These are phyloP conservation scores for Symmetrospora coprosmae DNA, from an alignment of 768 basidiomycete species.

Conservation along the genomic window DNA sequence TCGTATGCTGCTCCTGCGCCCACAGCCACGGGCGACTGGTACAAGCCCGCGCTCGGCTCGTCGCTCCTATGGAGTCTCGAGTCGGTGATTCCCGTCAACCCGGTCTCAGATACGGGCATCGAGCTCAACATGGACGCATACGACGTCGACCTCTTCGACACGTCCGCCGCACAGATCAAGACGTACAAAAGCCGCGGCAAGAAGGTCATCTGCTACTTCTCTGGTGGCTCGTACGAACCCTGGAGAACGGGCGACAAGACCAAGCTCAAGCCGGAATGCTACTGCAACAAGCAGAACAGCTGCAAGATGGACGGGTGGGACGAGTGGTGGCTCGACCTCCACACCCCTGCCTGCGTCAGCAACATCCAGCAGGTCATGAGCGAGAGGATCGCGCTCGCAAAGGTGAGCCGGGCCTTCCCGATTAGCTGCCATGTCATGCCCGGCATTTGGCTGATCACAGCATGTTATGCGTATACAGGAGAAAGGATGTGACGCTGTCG, in stretches of 20 bases:
- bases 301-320: constrained; percentile 19
- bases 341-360: not conserved
- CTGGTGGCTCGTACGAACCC: constrained; percentile 6
- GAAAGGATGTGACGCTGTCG: constrained; percentile 20
- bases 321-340: constrained; percentile 16
- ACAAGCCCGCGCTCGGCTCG: not conserved
- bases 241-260: not conserved
- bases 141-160: constrained; percentile 18
- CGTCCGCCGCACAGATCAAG: not conserved
- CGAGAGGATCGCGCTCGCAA: constrained; percentile 9
- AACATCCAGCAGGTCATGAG: constrained; percentile 9
- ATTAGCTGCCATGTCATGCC: not conserved
- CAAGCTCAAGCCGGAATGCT: constrained; percentile 1
- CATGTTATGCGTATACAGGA: not conserved
- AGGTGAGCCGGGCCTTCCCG: not conserved
- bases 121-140: not conserved
- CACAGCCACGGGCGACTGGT: not conserved
- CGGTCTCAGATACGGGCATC: not conserved
- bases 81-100: not conserved
- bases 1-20: not conserved
- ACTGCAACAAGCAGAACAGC: constrained; percentile 1
- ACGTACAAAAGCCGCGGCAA: constrained; percentile 5
- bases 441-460: not conserved
- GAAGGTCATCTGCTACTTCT: constrained; percentile 17
- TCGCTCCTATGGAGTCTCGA: constrained; percentile 4